Evolutionary conservation across 169 alveolate species (phyloP).

Genomic region (Babesia ovis): DNA sequence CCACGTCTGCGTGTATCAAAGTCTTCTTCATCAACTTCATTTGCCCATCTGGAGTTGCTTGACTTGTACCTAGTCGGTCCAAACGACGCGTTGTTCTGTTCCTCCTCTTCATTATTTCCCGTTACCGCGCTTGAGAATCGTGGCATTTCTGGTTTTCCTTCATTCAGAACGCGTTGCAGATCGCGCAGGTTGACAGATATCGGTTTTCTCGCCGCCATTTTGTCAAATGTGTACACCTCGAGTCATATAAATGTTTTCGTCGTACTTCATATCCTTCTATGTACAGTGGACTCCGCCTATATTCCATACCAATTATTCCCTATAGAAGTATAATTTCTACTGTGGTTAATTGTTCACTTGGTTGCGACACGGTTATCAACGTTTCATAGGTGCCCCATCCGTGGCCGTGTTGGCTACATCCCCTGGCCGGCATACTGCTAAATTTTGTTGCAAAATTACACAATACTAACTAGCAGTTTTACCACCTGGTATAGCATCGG

Average conservation of each 20-base stretch:
- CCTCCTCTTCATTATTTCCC: conserved; percentile 28
- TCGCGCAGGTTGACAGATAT: conserved; percentile 67
- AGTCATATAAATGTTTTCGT: too few relatives aligned
- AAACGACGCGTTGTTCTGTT: conserved; percentile 13
- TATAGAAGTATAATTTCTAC: not conserved
- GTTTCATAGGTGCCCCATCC: conserved; percentile 1
- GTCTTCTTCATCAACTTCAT: conserved; percentile 57
- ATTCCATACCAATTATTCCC: not conserved
- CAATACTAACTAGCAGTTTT: too few relatives aligned
- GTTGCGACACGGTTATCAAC: not conserved
- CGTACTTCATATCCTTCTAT: too few relatives aligned
- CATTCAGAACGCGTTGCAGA: conserved; percentile 58
- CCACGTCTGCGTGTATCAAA: conserved; percentile 1
- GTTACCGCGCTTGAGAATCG: conserved; percentile 24
- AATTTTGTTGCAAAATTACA: too few relatives aligned
- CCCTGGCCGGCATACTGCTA: too few relatives aligned
- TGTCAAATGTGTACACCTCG: too few relatives aligned
- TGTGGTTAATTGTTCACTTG: not conserved
- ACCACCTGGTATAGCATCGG: too few relatives aligned
- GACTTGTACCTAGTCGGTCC: conserved; percentile 15
- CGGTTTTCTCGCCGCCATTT: conserved; percentile 55
- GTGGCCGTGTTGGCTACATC: not conserved
- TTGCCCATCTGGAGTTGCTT: conserved; percentile 51
- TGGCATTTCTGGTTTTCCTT: conserved; percentile 55
- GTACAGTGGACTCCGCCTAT: not conserved